Percentiles rank a stretch among this genome's conserved stretches.
Conservation (phyloP, 768 basidiomycete genomes). For the Amyloporia xantha region DNA sequence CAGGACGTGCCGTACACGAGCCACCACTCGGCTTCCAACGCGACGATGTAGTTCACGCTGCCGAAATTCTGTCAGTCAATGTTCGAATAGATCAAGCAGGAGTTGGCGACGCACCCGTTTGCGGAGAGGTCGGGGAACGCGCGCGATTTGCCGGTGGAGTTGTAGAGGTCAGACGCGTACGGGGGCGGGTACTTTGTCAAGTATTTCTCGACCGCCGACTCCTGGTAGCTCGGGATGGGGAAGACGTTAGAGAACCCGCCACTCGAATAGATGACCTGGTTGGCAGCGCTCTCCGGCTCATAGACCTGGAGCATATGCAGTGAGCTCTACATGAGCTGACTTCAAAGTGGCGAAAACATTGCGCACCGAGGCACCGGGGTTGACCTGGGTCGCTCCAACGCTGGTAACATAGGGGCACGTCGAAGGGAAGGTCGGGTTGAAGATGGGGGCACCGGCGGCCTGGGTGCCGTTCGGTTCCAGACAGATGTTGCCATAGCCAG, state of each 20-base stretch:
- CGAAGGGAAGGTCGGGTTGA: conserved; percentile 25
- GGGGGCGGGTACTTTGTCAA: conserved; percentile 26
- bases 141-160: conserved; percentile 24
- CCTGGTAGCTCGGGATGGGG: conserved; percentile 30
- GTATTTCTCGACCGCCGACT: conserved; percentile 22
- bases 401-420: conserved; percentile 37
- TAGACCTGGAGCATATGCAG: conserved; percentile 11
- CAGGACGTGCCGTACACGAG: conserved; percentile 57
- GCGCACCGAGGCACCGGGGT: conserved; percentile 22
- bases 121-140: conserved; percentile 28
- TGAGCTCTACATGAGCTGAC: not conserved
- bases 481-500: conserved; percentile 28
- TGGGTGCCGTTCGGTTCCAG: conserved; percentile 24
- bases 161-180: conserved; percentile 27
- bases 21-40: conserved; percentile 21
- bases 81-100: not conserved
- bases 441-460: conserved; percentile 12
- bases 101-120: conserved; percentile 22
- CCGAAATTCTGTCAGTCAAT: conserved; percentile 19
- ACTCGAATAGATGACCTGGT: conserved; percentile 28
- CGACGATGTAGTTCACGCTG: conserved; percentile 27
- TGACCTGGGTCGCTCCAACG: conserved; percentile 33
- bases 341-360: not conserved
- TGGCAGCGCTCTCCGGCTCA: conserved; percentile 31
- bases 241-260: conserved; percentile 38